A percentile compares a stretch with the other conserved stretches of the same genome.
phyloP scores from a whole-genome alignment of 805 yeast species.

The Spathaspora girioi region DNA sequence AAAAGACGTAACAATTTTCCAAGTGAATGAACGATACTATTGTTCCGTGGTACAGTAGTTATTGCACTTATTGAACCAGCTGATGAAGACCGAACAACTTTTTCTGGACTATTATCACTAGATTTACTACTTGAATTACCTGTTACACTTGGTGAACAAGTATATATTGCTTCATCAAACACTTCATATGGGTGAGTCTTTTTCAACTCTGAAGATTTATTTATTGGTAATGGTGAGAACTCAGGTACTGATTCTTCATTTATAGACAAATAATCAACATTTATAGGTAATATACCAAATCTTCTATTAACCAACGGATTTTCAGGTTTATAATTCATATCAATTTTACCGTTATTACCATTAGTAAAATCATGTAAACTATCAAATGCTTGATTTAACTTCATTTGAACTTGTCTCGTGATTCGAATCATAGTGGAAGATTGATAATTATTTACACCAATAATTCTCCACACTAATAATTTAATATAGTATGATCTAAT shows the following conservation, averaged over 20 bases:
- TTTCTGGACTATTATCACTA: not conserved
- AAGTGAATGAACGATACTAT: conserved; percentile 24
- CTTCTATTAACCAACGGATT: conserved; percentile 46
- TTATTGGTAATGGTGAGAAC: conserved; percentile 2
- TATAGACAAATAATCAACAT: conserved; percentile 15
- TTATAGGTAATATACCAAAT: conserved; percentile 39
- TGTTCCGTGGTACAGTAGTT: not conserved
- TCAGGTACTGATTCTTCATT: conserved; percentile 8
- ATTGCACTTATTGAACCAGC: not conserved
- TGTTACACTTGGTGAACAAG: conserved; percentile 19
- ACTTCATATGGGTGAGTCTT: conserved; percentile 61
- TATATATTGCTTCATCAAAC: conserved; percentile 62
- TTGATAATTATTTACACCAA: conserved; percentile 39
- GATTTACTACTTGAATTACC: too few species aligned
- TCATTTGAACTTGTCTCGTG: conserved; percentile 26
- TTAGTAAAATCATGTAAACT: conserved; percentile 24
- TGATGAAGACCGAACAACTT: conserved; percentile 1
- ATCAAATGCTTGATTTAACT: conserved; percentile 25
- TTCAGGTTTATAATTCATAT: conserved; percentile 29
- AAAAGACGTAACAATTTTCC: conserved; percentile 35
- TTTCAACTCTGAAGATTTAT: conserved; percentile 32
- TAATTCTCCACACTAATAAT: conserved; percentile 64
- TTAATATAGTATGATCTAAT: conserved; percentile 67
- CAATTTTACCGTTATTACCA: conserved; percentile 12
- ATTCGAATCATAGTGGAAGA: conserved; percentile 28